A percentile compares a stretch with the other conserved stretches of the same genome.
Evolutionary conservation across 2,329 filamentous ascomycete species (phyloP).

Genomic region (Madurella mycetomatis): DNA sequence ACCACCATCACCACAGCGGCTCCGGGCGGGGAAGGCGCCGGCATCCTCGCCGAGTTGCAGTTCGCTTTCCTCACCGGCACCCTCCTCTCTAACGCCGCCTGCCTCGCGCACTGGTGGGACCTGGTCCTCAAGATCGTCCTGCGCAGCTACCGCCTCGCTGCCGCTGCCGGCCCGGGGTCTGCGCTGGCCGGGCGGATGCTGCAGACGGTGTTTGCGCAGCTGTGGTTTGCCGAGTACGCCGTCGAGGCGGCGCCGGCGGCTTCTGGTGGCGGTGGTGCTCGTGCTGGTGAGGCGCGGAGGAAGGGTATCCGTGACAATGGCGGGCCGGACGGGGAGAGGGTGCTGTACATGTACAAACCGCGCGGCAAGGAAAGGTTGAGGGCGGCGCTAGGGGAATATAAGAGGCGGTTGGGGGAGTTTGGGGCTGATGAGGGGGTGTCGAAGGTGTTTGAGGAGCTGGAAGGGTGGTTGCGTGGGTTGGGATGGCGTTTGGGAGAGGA

Average conservation of each 20-base stretch:
- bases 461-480: slow-evolving; percentile 42
- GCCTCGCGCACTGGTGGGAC: slow-evolving; percentile 60
- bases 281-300: slow-evolving; percentile 32
- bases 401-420: slow-evolving; percentile 38
- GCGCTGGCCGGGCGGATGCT: slow-evolving; percentile 26
- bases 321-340: slow-evolving; percentile 14
- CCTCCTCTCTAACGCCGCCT: slow-evolving; percentile 54
- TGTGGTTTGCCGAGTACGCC: slow-evolving; percentile 48
- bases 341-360: slow-evolving; percentile 33
- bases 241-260: slow-evolving; percentile 32
- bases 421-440: slow-evolving; percentile 33
- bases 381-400: slow-evolving; percentile 50
- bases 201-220: slow-evolving; percentile 49
- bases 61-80: slow-evolving; percentile 55
- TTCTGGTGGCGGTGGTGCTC: not conserved
- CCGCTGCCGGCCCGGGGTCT: too few relatives aligned
- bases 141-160: slow-evolving; percentile 38
- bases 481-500: slow-evolving; percentile 54
- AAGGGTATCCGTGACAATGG: too few relatives aligned
- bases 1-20: slow-evolving; percentile 8
- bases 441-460: slow-evolving; percentile 46
- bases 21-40: slow-evolving; percentile 27
- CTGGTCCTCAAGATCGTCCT: slow-evolving; percentile 49
- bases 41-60: slow-evolving; percentile 56
- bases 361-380: slow-evolving; percentile 36